Evolutionary conservation across 139 green algal genomes (phyloP), one percentile per base, ranked within the genome.

Genomic region (Spirogloea muscicola): DNA sequence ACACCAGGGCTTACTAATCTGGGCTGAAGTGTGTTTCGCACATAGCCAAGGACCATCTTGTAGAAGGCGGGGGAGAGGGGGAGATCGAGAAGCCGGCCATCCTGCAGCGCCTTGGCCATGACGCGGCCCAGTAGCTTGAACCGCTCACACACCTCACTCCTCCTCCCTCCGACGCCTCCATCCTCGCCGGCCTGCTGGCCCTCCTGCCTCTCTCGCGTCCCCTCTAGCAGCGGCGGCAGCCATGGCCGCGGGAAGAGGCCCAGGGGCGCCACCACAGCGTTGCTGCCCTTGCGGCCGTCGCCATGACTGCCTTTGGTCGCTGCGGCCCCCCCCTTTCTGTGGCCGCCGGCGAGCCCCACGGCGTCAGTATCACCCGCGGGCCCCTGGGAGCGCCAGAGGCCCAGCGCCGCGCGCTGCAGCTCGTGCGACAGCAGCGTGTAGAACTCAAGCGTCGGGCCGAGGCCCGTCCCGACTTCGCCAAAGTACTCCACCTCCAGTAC

Each of bases 391-490:
- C 94, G 86, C 94, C 94, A 98, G 74, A 98, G 87, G 68, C 82
- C 72, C 31, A 98, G 85, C 0, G 58, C 40, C 38, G 73, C 78
- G 25, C 79, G 65, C 85, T 96, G 91, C 49, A 98, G 86, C 82
- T 97, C 91, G 76, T 96, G 88, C 1, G 82, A 90, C 25, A 98
- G 78, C 68, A 98, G 86, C 29, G 94, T 96, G 88, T 96, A 98
- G 79, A 97, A 98, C 84, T 98, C 94, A 42, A 98, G 88, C 3
- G 94, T 98, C 48, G 94, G 94, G 3, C 94, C 94, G 59, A 96
- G 87, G 16, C 94, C 93, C 2, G 91, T 96, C 70, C 93, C 93
- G 34, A 91, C 73, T 83, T 98, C 94, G 16, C 85, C 85, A 74
- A 96, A 96, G 85, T 94, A 97, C 82, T 97, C 92, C 27, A 97